Evolutionary conservation across 2,329 filamentous ascomycete genomes (phyloP), one percentile per base, ranked within the genome.

Genomic region (Colletotrichum cordylinicola): DNA sequence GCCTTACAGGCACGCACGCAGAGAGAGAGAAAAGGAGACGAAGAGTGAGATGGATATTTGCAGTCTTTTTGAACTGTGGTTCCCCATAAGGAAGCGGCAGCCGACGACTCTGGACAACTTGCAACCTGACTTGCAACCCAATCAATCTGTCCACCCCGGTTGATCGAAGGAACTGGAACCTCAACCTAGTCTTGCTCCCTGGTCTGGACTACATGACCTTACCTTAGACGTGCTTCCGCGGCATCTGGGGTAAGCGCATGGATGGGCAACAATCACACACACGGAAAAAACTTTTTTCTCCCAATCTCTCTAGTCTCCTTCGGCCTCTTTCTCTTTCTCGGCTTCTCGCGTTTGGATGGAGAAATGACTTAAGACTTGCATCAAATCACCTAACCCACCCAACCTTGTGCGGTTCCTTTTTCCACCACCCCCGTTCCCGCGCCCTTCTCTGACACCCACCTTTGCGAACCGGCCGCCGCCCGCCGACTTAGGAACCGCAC

Each of bases 341-440:
- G 15, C 66, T 9, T 7, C 15, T 48, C 43, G 13, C 62, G 33
- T 72, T 16, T 65, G 39, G 7, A 65, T 67, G 69, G 35, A 37
- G 39, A 61, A 61, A 67, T 76, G 70, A 65, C 56, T 64, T 60
- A 37, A 69, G 67, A 69, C 37, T 66, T 76, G 70, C 74, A 69
- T 74, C 58, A 52, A 43, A 65, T 74, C 70, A 73, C 64, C 65
- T 60, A 69, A 69, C 74, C 70, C 43, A 73, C 55, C 70, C 33
- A 31, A 72, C 55, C 62, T 74, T 60, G 67, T 43, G 27, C 13
- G 43, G 27, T 48, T 37, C 35, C 24, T 3, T 39, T 15, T 18
- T n/a, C 33, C 37, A 37, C 29, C 39, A 43, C 39, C 66, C 15
- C 55, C 52, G 35, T 52, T 29, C 48, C 13, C 31, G 33, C 18